Conservation (phyloP, 768 basidiomycete species). For the Cyclocybe cylindracea region DNA sequence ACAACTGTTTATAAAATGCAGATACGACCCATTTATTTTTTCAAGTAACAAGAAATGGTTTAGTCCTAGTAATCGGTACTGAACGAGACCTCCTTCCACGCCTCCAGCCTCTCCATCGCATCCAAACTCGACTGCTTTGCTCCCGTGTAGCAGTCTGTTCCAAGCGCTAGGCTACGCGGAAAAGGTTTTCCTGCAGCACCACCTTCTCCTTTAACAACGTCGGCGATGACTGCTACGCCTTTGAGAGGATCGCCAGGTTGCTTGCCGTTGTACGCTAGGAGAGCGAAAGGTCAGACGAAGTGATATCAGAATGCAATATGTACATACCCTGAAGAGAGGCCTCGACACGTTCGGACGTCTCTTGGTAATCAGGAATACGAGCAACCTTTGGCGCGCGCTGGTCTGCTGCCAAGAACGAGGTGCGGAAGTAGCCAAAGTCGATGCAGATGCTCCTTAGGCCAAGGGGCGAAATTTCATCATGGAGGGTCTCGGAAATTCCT, state of each 20-base stretch:
- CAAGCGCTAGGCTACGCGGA: conserved; percentile 24
- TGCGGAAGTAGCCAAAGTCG: conserved; percentile 41
- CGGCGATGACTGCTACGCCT: conserved; percentile 30
- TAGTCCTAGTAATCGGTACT: conserved; percentile 16
- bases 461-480: conserved; percentile 36
- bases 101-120: conserved; percentile 19
- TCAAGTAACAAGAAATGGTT: no score
- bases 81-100: conserved; percentile 30
- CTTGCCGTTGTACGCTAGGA: conserved; percentile 28
- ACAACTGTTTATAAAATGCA: no score
- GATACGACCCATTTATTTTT: no score
- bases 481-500: conserved; percentile 32
- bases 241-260: conserved; percentile 36
- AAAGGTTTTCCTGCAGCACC: conserved; percentile 25
- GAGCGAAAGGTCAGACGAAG: neutral
- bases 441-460: conserved; percentile 37
- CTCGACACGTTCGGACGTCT: conserved; percentile 23
- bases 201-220: conserved; percentile 31
- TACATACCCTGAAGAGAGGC: conserved; percentile 24
- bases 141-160: conserved; percentile 25
- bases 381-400: conserved; percentile 24
- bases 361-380: conserved; percentile 33
- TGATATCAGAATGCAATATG: neutral
- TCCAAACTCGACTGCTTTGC: conserved; percentile 19
- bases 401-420: conserved; percentile 25